phyloP scores from a whole-genome alignment of 805 yeast species.

The Kluyveromyces nonfermentans region DNA sequence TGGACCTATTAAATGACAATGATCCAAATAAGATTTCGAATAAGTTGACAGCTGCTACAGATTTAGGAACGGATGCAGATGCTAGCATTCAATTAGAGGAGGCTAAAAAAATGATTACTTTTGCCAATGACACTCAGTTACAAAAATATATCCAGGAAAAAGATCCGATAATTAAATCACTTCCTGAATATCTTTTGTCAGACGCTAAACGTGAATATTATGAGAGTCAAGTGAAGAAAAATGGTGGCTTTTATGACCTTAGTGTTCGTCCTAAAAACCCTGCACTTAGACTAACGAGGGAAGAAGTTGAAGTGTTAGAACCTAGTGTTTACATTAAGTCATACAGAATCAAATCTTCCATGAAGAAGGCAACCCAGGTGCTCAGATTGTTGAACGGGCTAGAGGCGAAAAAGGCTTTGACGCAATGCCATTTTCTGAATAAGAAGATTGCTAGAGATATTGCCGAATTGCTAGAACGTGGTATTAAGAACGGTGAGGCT shows the following conservation, averaged over 20 bases:
- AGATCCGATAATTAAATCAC: conserved; percentile 35
- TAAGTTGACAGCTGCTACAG: conserved; percentile 16
- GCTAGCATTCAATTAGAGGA: conserved; percentile 12
- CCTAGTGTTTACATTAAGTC: conserved; percentile 81
- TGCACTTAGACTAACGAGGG: conserved; percentile 42
- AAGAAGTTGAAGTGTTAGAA: conserved; percentile 71
- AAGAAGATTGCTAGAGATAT: conserved; percentile 74
- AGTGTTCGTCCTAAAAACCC: conserved; percentile 38
- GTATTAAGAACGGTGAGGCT: conserved; percentile 56
- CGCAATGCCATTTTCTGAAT: conserved; percentile 82
- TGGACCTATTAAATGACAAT: conserved; percentile 9
- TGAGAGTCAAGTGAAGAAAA: conserved; percentile 44
- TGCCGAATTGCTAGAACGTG: conserved; percentile 63
- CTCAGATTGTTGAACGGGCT: conserved; percentile 67
- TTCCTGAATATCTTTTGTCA: conserved; percentile 47
- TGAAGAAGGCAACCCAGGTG: conserved; percentile 78
- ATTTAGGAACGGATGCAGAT: conserved; percentile 14
- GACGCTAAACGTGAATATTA: conserved; percentile 67
- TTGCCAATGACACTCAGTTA: conserved; percentile 29
- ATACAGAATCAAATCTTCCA: conserved; percentile 74
- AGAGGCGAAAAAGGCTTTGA: conserved; percentile 69
- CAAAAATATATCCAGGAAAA: conserved; percentile 44
- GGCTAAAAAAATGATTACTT: conserved; percentile 22
- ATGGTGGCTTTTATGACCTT: conserved; percentile 65
- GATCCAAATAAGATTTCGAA: conserved; percentile 17